Evolutionary conservation across 1,139 yeast species (phyloP).

Genomic region (Debaryomycetaceae sp.): DNA sequence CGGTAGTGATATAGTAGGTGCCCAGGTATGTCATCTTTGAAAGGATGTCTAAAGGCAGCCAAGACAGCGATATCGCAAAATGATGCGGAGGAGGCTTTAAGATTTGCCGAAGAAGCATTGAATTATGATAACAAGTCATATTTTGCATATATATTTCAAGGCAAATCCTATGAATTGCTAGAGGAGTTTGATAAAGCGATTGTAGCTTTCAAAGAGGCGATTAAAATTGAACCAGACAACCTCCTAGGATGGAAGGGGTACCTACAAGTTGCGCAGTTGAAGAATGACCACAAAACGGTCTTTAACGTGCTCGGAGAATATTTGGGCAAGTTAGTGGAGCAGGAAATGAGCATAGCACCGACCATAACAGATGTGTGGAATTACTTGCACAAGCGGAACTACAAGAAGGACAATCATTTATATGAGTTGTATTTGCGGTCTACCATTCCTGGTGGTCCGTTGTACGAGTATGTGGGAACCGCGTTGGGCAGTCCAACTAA

Average conservation of each 20-base stretch:
- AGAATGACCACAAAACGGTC: slow-evolving; percentile 40
- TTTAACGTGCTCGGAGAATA: slow-evolving; percentile 39
- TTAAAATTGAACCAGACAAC: slow-evolving; percentile 50
- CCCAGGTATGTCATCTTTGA: slow-evolving; percentile 24
- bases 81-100: slow-evolving; percentile 58
- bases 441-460: slow-evolving; percentile 60
- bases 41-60: slow-evolving; percentile 54
- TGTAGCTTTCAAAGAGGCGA: slow-evolving; percentile 51
- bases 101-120: slow-evolving; percentile 49
- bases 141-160: slow-evolving; percentile 63
- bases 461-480: slow-evolving; percentile 56
- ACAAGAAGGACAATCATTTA: slow-evolving; percentile 25
- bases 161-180: slow-evolving; percentile 52
- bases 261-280: slow-evolving; percentile 36
- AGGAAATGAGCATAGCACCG: slow-evolving; percentile 41
- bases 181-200: slow-evolving; percentile 42
- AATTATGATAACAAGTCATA: slow-evolving; percentile 55
- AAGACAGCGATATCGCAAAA: slow-evolving; percentile 52
- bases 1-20: background rate
- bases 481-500: slow-evolving; percentile 47
- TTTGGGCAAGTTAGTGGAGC: slow-evolving; percentile 22
- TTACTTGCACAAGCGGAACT: slow-evolving; percentile 37
- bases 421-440: slow-evolving; percentile 47
- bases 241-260: slow-evolving; percentile 82
- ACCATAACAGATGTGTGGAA: slow-evolving; percentile 43